Evolutionary conservation across 139 green algal species (phyloP).

Genomic region (Chlamydomonas sphaeroides): DNA sequence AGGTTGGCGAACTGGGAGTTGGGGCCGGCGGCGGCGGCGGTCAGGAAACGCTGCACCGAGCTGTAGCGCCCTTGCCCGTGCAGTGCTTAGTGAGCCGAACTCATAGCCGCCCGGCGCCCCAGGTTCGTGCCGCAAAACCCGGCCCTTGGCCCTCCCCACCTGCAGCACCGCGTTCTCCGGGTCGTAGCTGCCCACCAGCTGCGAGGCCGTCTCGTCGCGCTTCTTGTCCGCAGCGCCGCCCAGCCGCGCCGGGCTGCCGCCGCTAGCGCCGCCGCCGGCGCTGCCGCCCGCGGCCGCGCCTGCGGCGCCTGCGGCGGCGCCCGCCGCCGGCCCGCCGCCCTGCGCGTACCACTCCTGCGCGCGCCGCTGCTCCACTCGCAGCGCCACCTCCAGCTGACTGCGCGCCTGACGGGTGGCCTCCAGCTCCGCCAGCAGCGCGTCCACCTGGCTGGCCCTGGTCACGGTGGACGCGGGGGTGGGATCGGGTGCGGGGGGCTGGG

Average conservation of each 20-base stretch:
- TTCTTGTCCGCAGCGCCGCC: slow-evolving; percentile 27
- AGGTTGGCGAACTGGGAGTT: neutral
- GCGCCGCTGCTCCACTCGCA: slow-evolving; percentile 38
- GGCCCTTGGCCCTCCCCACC: no score
- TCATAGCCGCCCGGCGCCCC: no score
- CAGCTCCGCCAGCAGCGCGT: slow-evolving; percentile 23
- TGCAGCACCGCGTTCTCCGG: slow-evolving; percentile 44
- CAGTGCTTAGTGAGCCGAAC: no score
- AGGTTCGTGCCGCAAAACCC: no score
- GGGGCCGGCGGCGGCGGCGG: neutral
- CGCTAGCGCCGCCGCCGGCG: neutral
- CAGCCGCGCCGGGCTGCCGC: neutral
- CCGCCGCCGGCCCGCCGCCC: neutral
- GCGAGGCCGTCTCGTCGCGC: slow-evolving; percentile 19
- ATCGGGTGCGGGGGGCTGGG: no score
- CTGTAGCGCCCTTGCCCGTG: slow-evolving; percentile 40
- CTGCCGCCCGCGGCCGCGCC: neutral
- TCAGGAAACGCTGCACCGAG: neutral
- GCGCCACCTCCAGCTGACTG: slow-evolving; percentile 34
- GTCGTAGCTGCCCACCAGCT: slow-evolving; percentile 25
- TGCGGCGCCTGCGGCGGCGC: neutral
- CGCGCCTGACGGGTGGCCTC: slow-evolving; percentile 15
- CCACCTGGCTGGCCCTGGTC: slow-evolving; percentile 23
- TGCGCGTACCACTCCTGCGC: slow-evolving; percentile 37
- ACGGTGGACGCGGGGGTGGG: neutral